phyloP scores from a whole-genome alignment of 1,284 basidiomycete genomes.

The Fomitopsis betulina region DNA sequence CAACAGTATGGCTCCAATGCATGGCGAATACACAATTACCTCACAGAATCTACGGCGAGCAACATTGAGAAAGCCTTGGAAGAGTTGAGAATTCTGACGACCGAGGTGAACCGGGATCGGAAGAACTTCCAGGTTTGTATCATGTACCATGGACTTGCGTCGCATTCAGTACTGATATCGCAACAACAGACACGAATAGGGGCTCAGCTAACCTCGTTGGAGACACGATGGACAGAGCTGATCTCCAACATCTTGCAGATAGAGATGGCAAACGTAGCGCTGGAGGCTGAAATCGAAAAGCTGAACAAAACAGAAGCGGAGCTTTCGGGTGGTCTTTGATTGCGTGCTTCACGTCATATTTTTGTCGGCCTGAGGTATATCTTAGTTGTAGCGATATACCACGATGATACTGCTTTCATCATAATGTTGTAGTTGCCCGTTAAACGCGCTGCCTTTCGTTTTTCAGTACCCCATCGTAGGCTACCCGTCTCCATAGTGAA shows the following conservation, averaged over 20 bases:
- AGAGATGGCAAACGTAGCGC: conserved; percentile 86
- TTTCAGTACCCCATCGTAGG: no score
- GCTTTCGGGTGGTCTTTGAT: conserved; percentile 40
- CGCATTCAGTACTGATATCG: neutral
- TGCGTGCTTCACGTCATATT: neutral
- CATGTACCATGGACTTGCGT: neutral
- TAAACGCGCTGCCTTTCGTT: no score
- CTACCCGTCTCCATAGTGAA: neutral
- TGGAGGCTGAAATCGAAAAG: conserved; percentile 68
- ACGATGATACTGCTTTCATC: no score
- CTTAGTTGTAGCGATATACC: no score
- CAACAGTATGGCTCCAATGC: conserved; percentile 88
- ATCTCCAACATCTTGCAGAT: conserved; percentile 86
- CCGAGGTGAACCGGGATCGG: conserved; percentile 81
- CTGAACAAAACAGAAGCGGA: conserved; percentile 56
- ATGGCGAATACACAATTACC: conserved; percentile 89
- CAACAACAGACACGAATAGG: conserved; percentile 63
- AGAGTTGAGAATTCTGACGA: conserved; percentile 67
- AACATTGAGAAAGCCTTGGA: conserved; percentile 72
- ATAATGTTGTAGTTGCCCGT: no score
- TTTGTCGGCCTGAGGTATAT: neutral
- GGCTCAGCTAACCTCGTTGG: conserved; percentile 70
- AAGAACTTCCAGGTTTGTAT: conserved; percentile 75
- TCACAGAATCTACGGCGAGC: conserved; percentile 75
- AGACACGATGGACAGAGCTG: conserved; percentile 85